Evolutionary conservation across 306 rosid genomes (phyloP).

Genomic region (Nissolia schottii): DNA sequence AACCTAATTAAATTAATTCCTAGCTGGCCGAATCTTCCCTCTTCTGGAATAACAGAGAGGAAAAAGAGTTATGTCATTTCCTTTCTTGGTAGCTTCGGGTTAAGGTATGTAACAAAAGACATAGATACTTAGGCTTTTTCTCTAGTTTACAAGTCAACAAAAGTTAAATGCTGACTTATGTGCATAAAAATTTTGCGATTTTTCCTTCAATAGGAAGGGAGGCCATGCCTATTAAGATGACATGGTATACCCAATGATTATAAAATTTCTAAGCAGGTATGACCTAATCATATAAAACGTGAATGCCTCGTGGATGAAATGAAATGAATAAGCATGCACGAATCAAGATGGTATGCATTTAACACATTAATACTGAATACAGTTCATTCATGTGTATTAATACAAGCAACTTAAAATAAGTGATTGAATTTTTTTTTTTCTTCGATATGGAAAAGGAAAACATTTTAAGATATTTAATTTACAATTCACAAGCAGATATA

Average conservation of each 20-base stretch:
- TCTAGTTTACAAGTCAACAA: background rate
- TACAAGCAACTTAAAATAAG: background rate
- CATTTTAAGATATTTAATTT: background rate
- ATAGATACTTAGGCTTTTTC: background rate
- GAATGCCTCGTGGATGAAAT: background rate
- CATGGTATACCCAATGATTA: background rate
- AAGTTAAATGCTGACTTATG: too few relatives aligned
- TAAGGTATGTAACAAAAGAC: too few relatives aligned
- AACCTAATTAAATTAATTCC: too few relatives aligned
- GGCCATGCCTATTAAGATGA: background rate
- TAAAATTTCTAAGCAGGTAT: background rate
- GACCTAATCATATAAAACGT: background rate
- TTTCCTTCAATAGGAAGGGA: too few relatives aligned
- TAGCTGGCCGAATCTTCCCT: too few relatives aligned
- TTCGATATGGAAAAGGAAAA: background rate
- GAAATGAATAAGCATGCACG: too few relatives aligned
- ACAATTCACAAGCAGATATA: conserved; percentile 6
- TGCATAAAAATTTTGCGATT: too few relatives aligned
- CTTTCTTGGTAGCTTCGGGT: too few relatives aligned
- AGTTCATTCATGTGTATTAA: background rate
- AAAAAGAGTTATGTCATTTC: too few relatives aligned
- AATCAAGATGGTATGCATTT: too few relatives aligned
- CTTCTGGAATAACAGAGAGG: too few relatives aligned
- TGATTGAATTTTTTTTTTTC: background rate
- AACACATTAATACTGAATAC: background rate